Evolutionary conservation across 2,329 filamentous ascomycete species (phyloP).

Genomic region (Colletotrichum australisinense): DNA sequence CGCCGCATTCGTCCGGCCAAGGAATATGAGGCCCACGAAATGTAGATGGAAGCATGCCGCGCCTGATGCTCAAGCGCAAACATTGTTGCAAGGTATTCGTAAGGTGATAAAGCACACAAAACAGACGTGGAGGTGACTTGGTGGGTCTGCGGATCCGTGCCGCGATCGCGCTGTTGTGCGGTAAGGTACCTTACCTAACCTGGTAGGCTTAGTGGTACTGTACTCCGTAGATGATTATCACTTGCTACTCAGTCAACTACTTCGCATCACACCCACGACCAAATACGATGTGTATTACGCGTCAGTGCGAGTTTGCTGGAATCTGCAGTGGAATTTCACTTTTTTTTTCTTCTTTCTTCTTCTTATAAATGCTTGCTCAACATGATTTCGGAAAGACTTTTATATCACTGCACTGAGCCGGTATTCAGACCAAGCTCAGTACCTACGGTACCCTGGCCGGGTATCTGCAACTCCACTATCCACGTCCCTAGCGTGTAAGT

Average conservation of each 20-base stretch:
- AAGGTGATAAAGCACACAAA: too few species aligned
- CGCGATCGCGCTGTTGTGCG: conserved; percentile 25
- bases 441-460: not conserved
- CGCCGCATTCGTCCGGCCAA: not conserved
- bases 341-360: too few species aligned
- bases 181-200: not conserved
- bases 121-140: not conserved
- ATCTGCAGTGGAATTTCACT: too few species aligned
- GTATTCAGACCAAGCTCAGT: too few species aligned
- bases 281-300: not conserved
- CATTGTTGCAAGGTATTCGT: too few species aligned
- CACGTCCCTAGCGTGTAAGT: conserved; percentile 13
- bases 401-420: too few species aligned
- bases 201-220: not conserved
- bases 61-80: too few species aligned
- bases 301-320: not conserved
- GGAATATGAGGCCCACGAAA: not conserved
- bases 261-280: not conserved
- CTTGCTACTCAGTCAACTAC: not conserved
- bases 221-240: not conserved
- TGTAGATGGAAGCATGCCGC: not conserved
- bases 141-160: conserved; percentile 15
- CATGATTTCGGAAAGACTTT: too few species aligned
- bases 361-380: too few species aligned
- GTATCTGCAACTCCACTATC: not conserved